phyloP scores from a whole-genome alignment of 2,329 filamentous ascomycete species.

The Ophidiomyces ophidiicola region DNA sequence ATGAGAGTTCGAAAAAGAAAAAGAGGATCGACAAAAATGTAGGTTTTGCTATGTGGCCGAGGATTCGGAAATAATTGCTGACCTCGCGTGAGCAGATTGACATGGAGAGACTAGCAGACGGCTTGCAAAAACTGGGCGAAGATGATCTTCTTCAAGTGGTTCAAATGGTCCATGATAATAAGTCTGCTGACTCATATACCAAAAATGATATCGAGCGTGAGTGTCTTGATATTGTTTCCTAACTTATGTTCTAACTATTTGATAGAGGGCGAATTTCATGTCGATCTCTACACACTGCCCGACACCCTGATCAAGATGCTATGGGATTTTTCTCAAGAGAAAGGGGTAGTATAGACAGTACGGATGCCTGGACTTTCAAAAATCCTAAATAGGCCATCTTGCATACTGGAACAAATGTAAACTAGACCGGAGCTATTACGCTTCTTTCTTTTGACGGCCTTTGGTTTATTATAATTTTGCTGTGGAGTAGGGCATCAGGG shows the following conservation, averaged over 20 bases:
- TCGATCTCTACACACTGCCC: constrained; percentile 94
- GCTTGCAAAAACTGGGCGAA: constrained; percentile 74
- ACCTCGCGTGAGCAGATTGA: constrained; percentile 45
- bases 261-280: constrained; percentile 87
- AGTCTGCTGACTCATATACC: constrained; percentile 84
- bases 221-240: constrained; percentile 29
- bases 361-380: neutral
- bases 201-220: constrained; percentile 93
- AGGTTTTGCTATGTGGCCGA: constrained; percentile 16
- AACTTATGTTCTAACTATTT: constrained; percentile 27
- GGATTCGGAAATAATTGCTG: neutral
- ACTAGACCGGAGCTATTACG: constrained; percentile 6
- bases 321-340: constrained; percentile 65
- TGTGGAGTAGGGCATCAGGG: constrained; percentile 2
- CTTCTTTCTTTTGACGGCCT: constrained; percentile 1
- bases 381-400: neutral
- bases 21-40: constrained; percentile 53
- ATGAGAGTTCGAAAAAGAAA: constrained; percentile 63
- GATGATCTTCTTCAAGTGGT: constrained; percentile 91
- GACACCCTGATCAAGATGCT: constrained; percentile 82
- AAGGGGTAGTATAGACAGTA: constrained; percentile 26
- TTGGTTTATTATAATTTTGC: neutral
- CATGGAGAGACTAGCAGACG: constrained; percentile 94
- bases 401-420: constrained; percentile 4
- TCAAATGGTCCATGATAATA: constrained; percentile 96